phyloP scores from a whole-genome alignment of 2,329 filamentous ascomycete species.

The Claviceps sp. region DNA sequence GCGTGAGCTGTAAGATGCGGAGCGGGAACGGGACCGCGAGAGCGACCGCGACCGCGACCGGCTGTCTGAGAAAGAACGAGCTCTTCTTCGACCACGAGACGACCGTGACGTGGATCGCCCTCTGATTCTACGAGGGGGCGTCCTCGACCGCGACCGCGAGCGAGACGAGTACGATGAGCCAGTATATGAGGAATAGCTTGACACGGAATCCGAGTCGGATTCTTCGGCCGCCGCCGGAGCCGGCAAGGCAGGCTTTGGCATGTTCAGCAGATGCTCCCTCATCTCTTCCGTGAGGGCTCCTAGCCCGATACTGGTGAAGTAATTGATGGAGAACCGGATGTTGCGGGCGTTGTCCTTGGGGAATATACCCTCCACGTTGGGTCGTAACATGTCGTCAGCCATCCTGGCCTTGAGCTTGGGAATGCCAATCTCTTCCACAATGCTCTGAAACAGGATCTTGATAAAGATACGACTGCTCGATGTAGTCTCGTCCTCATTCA shows the following conservation, averaged over 20 bases:
- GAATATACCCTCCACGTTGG: conserved; percentile 76
- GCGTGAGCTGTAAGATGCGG: not conserved
- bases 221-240: conserved; percentile 45
- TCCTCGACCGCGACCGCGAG: conserved; percentile 6
- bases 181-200: conserved; percentile 64
- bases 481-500: conserved; percentile 95
- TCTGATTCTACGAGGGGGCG: conserved; percentile 1
- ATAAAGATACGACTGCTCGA: conserved; percentile 95
- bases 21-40: conserved; percentile 3
- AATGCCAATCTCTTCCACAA: conserved; percentile 77
- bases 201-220: conserved; percentile 59
- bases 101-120: conserved; percentile 7
- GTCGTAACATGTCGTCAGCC: conserved; percentile 63
- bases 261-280: conserved; percentile 79
- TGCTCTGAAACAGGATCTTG: conserved; percentile 92
- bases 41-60: conserved; percentile 4
- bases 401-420: conserved; percentile 63
- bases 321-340: conserved; percentile 95
- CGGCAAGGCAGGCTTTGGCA: conserved; percentile 71
- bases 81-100: not conserved
- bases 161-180: conserved; percentile 9
- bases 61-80: conserved; percentile 5
- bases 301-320: conserved; percentile 97
- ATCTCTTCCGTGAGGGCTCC: conserved; percentile 88
- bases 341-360: conserved; percentile 80